phyloP scores from a whole-genome alignment of 176 grass and related monocot species.

The Thalia dealbata region DNA sequence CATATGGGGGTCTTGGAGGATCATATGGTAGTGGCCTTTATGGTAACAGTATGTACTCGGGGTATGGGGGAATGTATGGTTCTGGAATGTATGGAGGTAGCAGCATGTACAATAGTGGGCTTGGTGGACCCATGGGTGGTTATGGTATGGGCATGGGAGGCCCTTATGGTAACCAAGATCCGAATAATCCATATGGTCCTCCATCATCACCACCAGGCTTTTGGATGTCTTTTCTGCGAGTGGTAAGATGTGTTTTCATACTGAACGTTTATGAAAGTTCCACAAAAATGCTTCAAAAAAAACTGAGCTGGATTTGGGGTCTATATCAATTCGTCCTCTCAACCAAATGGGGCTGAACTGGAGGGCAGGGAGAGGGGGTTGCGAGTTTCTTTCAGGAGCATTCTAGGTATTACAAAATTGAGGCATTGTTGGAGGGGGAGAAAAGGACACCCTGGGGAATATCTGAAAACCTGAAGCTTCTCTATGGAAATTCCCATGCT shows the following conservation, averaged over 20 bases:
- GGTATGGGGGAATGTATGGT: conserved; percentile 34
- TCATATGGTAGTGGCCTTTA: conserved; percentile 36
- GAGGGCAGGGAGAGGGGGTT: no score
- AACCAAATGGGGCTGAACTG: no score
- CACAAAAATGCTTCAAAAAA: neutral
- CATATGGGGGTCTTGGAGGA: conserved; percentile 46
- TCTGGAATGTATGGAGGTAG: conserved; percentile 65
- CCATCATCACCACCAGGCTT: conserved; percentile 62
- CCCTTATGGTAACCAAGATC: conserved; percentile 64
- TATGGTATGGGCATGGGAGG: conserved; percentile 49
- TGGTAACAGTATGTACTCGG: conserved; percentile 59
- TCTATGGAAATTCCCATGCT: neutral
- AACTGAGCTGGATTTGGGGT: no score
- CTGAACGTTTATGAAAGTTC: neutral
- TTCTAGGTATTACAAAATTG: no score
- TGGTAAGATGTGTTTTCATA: conserved; percentile 32
- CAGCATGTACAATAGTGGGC: conserved; percentile 45
- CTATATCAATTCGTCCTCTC: no score
- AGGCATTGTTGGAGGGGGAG: no score
- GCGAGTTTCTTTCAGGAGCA: no score
- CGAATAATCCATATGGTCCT: conserved; percentile 60
- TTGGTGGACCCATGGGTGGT: conserved; percentile 48
- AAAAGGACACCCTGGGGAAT: no score
- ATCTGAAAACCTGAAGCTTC: no score
- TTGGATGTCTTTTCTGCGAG: conserved; percentile 79